Evolutionary conservation across 2,329 filamentous ascomycete species (phyloP), one percentile per base, ranked within the genome.

Genomic region (Phialophora expanda): DNA sequence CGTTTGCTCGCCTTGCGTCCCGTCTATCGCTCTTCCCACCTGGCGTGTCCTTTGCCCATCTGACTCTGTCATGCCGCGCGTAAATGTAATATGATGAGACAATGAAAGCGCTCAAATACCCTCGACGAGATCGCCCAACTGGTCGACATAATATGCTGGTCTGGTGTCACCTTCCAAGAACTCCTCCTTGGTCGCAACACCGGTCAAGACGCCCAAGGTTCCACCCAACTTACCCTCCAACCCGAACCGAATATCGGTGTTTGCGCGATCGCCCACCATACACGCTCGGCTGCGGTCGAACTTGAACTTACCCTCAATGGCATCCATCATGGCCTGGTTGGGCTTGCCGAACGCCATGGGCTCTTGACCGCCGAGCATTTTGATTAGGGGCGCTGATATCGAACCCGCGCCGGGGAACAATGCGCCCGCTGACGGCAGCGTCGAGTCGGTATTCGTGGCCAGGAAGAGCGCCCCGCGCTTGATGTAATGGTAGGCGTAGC

Each of bases 321-420:
- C 93, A 77, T 98, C 94, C 94, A 99, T 97, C 95, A 99, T 99
- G 3, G 94, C 94, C 81, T 97, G 93, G 76, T 92, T 97, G 2
- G 95, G 95, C 81, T 99, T 99, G 0, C 95, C 95, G 48, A 98
- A 81, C 2, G 91, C 88, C 34, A 92, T 79, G 0, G 95, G 94
- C 73, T 90, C 84, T 2, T 84, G 84, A 20, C 77, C 4, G 24
- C 79, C 80, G 3, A 86, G 83, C 83, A 92, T 92, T 76, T 90
- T 90, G 61, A 89, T 83, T 66, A 99, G 80, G 1, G 93, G 92
- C 28, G 91, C 87, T 57, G 89, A 89, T 69, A 92, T 89, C 1
- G 91, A 90, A 0, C 95, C 95, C 0, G 95, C 95, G 6, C 95
- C 95, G 1, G 95, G 93, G 79, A 99, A 98, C 70, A 99, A 86